Evolutionary conservation across 2,329 filamentous ascomycete species (phyloP).

Genomic region (Apiospora marii): DNA sequence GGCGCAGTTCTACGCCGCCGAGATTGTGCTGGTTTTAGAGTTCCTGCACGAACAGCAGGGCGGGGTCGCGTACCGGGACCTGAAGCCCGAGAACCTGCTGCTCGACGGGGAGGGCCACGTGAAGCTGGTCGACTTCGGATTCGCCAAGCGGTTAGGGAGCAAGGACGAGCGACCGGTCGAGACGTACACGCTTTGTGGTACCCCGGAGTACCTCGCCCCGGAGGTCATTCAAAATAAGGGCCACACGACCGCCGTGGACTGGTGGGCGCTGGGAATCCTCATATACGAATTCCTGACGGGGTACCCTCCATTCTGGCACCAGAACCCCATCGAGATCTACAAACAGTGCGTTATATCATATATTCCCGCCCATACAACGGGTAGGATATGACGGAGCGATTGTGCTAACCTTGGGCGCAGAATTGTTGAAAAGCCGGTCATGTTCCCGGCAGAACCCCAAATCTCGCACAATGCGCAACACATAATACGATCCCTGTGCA

Average conservation of each 20-base stretch:
- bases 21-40: slow-evolving; percentile 83
- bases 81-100: slow-evolving; percentile 85
- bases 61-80: slow-evolving; percentile 79
- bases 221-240: slow-evolving; percentile 87
- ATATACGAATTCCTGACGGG: slow-evolving; percentile 87
- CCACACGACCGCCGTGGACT: slow-evolving; percentile 79
- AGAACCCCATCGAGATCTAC: slow-evolving; percentile 87
- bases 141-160: slow-evolving; percentile 78
- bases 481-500: slow-evolving; percentile 79
- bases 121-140: slow-evolving; percentile 85
- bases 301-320: slow-evolving; percentile 87
- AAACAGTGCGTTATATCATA: slow-evolving; percentile 64
- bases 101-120: slow-evolving; percentile 81
- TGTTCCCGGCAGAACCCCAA: slow-evolving; percentile 72
- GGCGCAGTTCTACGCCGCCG: slow-evolving; percentile 82
- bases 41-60: slow-evolving; percentile 82
- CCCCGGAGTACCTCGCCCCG: slow-evolving; percentile 83
- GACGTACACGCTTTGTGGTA: slow-evolving; percentile 85
- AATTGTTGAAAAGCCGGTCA: slow-evolving; percentile 80
- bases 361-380: background rate
- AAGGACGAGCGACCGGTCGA: slow-evolving; percentile 62
- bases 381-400: background rate
- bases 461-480: slow-evolving; percentile 76
- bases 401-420: slow-evolving; percentile 47
- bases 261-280: slow-evolving; percentile 86